These are phyloP conservation scores for Ananas comosus DNA, from an alignment of 176 grass and related monocot genomes.

Conservation along the genomic window DNA sequence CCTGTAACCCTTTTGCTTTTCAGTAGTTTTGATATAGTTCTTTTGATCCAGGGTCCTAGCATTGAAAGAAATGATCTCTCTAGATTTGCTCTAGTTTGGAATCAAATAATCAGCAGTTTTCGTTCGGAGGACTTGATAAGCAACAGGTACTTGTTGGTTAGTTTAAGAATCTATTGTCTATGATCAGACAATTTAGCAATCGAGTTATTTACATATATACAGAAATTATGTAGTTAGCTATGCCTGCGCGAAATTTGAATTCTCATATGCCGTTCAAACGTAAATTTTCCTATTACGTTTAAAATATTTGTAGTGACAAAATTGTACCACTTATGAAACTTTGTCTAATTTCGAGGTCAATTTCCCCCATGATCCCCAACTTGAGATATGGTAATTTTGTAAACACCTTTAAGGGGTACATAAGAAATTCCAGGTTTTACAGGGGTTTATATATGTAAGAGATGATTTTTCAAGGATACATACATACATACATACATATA, in stretches of 20 bases:
- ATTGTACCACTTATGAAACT: no score
- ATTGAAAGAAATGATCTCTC: constrained; percentile 54
- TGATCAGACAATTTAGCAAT: neutral
- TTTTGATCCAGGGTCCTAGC: constrained; percentile 47
- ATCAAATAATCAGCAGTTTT: constrained; percentile 76
- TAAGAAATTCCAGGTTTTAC: no score
- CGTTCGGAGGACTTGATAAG: constrained; percentile 84
- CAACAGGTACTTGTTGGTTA: constrained; percentile 38
- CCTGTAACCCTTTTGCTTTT: constrained; percentile 15
- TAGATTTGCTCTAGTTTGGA: constrained; percentile 87
- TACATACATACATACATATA: no score
- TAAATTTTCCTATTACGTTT: no score
- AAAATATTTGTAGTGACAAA: no score
- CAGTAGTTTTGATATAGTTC: constrained; percentile 12
- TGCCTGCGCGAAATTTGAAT: no score
- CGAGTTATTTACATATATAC: neutral
- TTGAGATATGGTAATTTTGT: neutral
- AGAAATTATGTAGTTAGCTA: no score
- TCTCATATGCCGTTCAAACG: no score
- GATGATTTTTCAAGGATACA: no score
- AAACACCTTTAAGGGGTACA: no score
- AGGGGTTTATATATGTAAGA: no score
- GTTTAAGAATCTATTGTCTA: neutral
- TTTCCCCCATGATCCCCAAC: neutral
- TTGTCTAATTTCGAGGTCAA: no score